A percentile compares a stretch with the other conserved stretches of the same genome.
Evolutionary conservation across 305 asterid genomes (phyloP).

Genomic region (Solanum hybrid): DNA sequence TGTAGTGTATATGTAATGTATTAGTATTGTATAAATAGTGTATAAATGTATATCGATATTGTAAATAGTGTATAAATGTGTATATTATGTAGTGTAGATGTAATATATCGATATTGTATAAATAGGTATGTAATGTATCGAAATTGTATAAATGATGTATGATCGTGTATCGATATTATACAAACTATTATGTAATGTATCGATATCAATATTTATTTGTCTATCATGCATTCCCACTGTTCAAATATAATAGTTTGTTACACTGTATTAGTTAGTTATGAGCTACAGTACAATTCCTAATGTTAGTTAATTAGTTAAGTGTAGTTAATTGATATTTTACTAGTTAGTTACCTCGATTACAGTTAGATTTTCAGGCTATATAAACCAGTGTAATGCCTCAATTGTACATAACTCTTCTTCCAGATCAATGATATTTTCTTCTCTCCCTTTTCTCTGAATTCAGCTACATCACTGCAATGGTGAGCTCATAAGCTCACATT

Average conservation of each 20-base stretch:
- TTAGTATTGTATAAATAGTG: neutral
- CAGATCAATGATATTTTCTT: neutral
- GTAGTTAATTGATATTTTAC: neutral
- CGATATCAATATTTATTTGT: neutral
- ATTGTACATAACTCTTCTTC: neutral
- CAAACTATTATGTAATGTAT: neutral
- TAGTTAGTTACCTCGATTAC: neutral
- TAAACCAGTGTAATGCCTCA: neutral
- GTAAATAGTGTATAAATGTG: neutral
- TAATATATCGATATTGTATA: too few species aligned
- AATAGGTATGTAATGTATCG: neutral
- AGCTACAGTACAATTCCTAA: too few species aligned
- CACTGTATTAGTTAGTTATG: too few species aligned
- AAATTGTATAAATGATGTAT: neutral
- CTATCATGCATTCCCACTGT: neutral
- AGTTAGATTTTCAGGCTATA: neutral
- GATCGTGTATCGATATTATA: neutral
- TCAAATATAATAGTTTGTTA: too few species aligned
- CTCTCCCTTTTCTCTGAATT: neutral
- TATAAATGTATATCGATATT: too few species aligned
- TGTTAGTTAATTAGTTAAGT: neutral
- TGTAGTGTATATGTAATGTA: neutral
- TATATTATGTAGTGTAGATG: neutral
- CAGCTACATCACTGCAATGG: neutral
- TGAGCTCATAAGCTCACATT: neutral